Evolutionary conservation across 2,329 filamentous ascomycete species (phyloP).

Genomic region (Neurospora sp.): DNA sequence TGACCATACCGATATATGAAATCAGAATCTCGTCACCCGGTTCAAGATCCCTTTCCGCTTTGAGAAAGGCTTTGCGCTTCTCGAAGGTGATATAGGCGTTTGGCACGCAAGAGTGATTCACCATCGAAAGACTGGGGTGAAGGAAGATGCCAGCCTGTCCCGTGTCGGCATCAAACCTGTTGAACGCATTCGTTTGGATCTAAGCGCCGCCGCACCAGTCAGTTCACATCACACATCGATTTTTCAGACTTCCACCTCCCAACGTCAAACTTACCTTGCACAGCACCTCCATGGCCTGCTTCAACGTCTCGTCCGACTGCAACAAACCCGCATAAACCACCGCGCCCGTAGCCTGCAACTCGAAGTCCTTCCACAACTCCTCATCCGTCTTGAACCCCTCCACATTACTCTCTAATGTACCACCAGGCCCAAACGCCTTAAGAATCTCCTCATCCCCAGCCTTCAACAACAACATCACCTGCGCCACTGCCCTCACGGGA

Average conservation of each 20-base stretch:
- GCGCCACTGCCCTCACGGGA: conserved; percentile 43
- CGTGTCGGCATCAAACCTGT: conserved; percentile 42
- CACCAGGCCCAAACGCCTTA: conserved; percentile 22
- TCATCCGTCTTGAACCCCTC: conserved; percentile 25
- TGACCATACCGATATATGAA: conserved; percentile 46
- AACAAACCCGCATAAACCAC: conserved; percentile 35
- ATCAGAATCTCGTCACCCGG: conserved; percentile 49
- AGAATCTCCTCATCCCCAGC: conserved; percentile 20
- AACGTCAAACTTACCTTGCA: conserved; percentile 36
- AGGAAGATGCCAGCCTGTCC: conserved; percentile 46
- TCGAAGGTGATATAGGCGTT: conserved; percentile 49
- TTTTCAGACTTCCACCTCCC: neutral
- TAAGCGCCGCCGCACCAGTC: conserved; percentile 19
- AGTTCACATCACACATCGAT: conserved; percentile 2
- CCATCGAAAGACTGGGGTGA: conserved; percentile 46
- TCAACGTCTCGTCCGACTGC: conserved; percentile 25
- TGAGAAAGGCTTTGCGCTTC: conserved; percentile 40
- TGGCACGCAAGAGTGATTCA: conserved; percentile 53
- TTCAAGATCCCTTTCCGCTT: conserved; percentile 38
- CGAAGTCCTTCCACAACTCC: conserved; percentile 36
- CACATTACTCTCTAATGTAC: conserved; percentile 36
- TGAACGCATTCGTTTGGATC: conserved; percentile 55
- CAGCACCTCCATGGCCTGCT: conserved; percentile 35
- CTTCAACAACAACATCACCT: conserved; percentile 32
- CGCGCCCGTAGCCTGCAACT: conserved; percentile 40